Evolutionary conservation across 257 asterid species (phyloP), one percentile per base, ranked within the genome.

Genomic region (Voacanga thouarsii): DNA sequence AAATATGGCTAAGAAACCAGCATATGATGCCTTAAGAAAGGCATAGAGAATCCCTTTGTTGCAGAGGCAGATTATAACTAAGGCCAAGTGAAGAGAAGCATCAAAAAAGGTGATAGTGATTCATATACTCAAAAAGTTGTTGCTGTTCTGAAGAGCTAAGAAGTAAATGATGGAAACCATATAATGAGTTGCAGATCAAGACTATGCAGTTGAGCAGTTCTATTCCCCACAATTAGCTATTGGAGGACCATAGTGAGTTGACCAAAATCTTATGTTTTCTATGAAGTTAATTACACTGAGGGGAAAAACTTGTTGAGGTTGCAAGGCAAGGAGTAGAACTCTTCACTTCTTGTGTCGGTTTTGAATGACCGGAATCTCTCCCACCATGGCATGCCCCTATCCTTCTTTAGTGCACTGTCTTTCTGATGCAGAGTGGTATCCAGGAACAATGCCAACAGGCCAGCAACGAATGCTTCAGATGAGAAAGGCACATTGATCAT

Each of bases 361-460:
- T 89, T 93, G 74, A 78, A 92, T 49, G 94, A 90, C 69, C 86
- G 77, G 85, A 93, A 93, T 81, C 81, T 96, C 71, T 88, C 94
- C 99, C 98, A 96, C 98, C 98, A 96, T 6, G 88, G 94, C 97
- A 90, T 80, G 37, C 99, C 99, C 56, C 98, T 88, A 33, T 96
- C 98, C 80, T 90, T 96, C 85, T 89, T 83, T 49, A 88, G 80
- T 43, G 90, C 44, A 33, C 57, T 76, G 83, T 90, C 97, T 78
- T 93, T 93, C 3, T 90, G 89, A 7, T 89, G 92, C 83, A 96
- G 65, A 0, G 96, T 88, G 63, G 76, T 78, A 72, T 96, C 99
- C 83, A 96, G 79, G 61, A 90, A 57, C 67, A 91, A 76, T 0
- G 95, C 98, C 84, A 93, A 28, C 8, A 87, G 71, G 6, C 97